Base-by-base conservation (phyloP, 2,329 filamentous ascomycete species). In the Colletotrichum lentis region DNA sequence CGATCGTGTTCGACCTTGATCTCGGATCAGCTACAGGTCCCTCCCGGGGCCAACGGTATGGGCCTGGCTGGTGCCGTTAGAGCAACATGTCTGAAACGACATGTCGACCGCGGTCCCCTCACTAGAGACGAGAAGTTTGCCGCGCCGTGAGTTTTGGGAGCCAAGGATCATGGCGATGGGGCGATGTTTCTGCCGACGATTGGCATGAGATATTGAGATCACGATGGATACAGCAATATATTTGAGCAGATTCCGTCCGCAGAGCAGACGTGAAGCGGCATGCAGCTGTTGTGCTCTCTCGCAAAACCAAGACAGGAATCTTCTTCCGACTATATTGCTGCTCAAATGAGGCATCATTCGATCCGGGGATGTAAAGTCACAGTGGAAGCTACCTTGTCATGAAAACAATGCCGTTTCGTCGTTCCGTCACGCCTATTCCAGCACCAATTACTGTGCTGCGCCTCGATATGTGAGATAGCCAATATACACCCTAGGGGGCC, bases 21-120 rank as follows among this genome's bases (percentile, higher is more conserved):
- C n/a, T n/a, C n/a, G n/a, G n/a, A n/a, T n/a, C n/a, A n/a, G n/a
- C n/a, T n/a, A n/a, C n/a, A n/a, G n/a, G n/a, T n/a, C n/a, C n/a
- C n/a, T n/a, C n/a, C n/a, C n/a, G n/a, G n/a, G n/a, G n/a, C n/a
- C n/a, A n/a, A n/a, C 5, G 27, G 27, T 20, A n/a, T 53, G 20
- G 46, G 65, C 65, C 47, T 31, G 43, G 47, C 50, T 24, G 61
- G 47, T 46, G 49, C 53, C 61, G 61, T 53, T 43, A 31, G 47
- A 50, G 61, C 16, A 39, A 43, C 14, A n/a, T 41, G 43, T 55
- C 54, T 68, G 65, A 68, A 68, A 68, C 65, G 47, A 24, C 10
- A 35, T 18, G 7, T 64, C 37, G 61, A 54, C 61, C 22, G 43
- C 54, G 61, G 27, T 59, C 37, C 61, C 65, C 54, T 59, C 35